Conservation (phyloP, 306 rosid species). For the Casuarina cunninghamiana region DNA sequence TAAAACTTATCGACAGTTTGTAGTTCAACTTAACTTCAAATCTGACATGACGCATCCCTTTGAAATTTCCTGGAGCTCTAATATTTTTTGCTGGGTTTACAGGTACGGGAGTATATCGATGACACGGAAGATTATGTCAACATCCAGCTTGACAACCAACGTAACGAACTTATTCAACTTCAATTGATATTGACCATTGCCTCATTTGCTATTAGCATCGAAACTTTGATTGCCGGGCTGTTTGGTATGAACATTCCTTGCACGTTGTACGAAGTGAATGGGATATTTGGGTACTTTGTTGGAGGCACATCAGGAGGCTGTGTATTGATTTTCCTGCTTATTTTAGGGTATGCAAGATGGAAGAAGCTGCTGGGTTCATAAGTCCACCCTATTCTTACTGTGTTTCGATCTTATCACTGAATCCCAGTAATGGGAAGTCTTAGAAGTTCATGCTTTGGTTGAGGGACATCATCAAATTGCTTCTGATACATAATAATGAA, state of each 20-base stretch:
- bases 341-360: conserved; percentile 90
- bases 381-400: conserved; percentile 20
- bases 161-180: conserved; percentile 96
- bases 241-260: conserved; percentile 97
- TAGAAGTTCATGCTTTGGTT: conserved; percentile 8
- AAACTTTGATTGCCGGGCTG: conserved; percentile 66
- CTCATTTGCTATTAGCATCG: conserved; percentile 74
- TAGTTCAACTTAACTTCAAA: neutral
- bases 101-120: conserved; percentile 96
- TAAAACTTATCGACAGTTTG: neutral
- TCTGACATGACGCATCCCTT: neutral
- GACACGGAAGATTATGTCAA: conserved; percentile 97
- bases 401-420: neutral
- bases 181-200: conserved; percentile 92
- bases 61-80: conserved; percentile 20
- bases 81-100: conserved; percentile 29
- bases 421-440: neutral
- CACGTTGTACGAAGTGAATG: neutral
- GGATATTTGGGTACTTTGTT: conserved; percentile 61
- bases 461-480: neutral
- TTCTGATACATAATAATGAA: neutral
- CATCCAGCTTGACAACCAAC: conserved; percentile 95
- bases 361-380: conserved; percentile 82
- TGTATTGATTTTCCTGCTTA: conserved; percentile 55
- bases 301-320: conserved; percentile 41